Conservation (phyloP, 192 early-diverging fungal genomes). For the Thoreauomyces humboldtii region DNA sequence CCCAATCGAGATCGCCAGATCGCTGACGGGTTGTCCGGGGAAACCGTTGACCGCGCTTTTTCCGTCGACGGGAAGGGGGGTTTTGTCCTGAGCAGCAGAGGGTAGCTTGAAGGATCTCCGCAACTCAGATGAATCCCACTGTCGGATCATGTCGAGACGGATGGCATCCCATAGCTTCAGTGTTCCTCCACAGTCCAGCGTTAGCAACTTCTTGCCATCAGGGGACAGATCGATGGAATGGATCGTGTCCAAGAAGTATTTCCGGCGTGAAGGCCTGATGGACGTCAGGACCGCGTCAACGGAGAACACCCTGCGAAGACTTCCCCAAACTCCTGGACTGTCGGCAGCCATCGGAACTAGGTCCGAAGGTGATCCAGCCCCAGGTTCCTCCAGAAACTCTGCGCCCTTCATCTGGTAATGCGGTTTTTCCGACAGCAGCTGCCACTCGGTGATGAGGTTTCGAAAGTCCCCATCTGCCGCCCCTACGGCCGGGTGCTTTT, state of each 20-base stretch:
- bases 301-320: constrained; percentile 12
- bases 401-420: constrained; percentile 22
- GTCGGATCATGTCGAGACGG: constrained; percentile 3
- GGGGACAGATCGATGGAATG: constrained; percentile 21
- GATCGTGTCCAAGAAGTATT: constrained; percentile 18
- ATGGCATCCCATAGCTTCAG: constrained; percentile 19
- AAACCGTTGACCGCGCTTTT: not conserved
- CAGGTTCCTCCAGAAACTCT: constrained; percentile 1
- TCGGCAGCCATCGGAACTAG: no score
- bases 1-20: constrained; percentile 36
- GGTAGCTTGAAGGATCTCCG: not conserved
- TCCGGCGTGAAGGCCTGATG: constrained; percentile 13
- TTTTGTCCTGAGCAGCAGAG: not conserved
- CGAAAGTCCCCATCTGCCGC: not conserved
- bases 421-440: constrained; percentile 9
- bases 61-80: not conserved
- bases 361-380: no score
- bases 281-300: constrained; percentile 21
- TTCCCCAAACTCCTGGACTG: constrained; percentile 1
- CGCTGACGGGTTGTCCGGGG: not conserved
- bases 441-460: constrained; percentile 19
- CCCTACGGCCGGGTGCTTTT: not conserved
- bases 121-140: constrained; percentile 15
- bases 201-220: constrained; percentile 10
- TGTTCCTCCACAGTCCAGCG: constrained; percentile 21